These are phyloP conservation scores for Linum trigynum DNA, from an alignment of 345 rosid species.

Conservation along the genomic window DNA sequence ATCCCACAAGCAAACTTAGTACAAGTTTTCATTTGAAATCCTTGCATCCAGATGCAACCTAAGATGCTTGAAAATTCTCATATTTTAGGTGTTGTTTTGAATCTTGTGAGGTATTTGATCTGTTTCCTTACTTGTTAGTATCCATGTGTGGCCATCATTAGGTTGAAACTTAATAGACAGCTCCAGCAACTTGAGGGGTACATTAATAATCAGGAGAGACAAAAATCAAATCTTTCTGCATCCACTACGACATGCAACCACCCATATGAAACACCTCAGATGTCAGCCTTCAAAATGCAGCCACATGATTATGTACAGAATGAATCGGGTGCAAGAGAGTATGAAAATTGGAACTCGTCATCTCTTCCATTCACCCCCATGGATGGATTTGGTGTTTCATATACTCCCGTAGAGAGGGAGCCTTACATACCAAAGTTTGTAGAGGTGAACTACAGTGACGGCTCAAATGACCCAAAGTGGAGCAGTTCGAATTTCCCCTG, in stretches of 20 bases:
- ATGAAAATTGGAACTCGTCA: conserved; percentile 47
- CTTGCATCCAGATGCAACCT: background rate
- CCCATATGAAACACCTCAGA: conserved; percentile 61
- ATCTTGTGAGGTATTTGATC: too few relatives aligned
- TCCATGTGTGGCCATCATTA: conserved; percentile 21
- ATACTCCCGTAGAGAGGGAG: conserved; percentile 58
- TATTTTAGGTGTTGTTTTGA: too few relatives aligned
- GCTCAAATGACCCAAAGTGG: conserved; percentile 84
- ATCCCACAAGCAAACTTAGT: too few relatives aligned
- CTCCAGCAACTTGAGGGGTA: conserved; percentile 65
- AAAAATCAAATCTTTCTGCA: conserved; percentile 53
- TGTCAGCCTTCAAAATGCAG: conserved; percentile 30
- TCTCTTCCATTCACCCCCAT: conserved; percentile 51
- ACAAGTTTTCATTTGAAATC: too few relatives aligned
- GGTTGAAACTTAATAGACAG: conserved; percentile 72
- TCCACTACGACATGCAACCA: conserved; percentile 36
- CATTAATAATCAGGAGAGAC: conserved; percentile 49
- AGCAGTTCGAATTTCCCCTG: conserved; percentile 65
- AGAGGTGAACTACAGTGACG: conserved; percentile 83
- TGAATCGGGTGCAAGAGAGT: conserved; percentile 29
- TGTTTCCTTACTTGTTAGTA: conserved; percentile 13
- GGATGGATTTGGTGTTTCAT: conserved; percentile 44
- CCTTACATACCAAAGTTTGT: conserved; percentile 54
- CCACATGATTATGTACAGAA: conserved; percentile 31
- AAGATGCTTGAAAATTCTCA: background rate